Conservation (phyloP, 495 filamentous ascomycete species). For the Hypoxylon crocopeplum region DNA sequence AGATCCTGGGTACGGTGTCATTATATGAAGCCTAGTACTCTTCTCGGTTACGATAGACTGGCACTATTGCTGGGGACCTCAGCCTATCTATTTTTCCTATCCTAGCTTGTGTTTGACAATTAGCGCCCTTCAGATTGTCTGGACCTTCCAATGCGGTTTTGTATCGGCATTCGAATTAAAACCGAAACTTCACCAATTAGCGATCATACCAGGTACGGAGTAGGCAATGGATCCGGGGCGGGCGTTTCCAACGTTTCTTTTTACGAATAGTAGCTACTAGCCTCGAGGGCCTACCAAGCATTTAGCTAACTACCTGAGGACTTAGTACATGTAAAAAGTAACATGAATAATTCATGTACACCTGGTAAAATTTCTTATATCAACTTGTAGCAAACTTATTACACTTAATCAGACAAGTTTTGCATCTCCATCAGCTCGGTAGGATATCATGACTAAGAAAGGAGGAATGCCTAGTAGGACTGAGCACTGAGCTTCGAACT, state of each 20-base stretch:
- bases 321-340: not conserved
- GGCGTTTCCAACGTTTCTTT: constrained; percentile 2
- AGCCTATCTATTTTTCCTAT: no score
- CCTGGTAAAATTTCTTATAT: no score
- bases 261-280: constrained; percentile 12
- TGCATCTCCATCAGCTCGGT: no score
- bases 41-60: no score
- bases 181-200: constrained; percentile 23
- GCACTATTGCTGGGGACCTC: no score
- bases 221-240: not conserved
- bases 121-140: constrained; percentile 2
- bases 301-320: not conserved
- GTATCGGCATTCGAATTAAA: constrained; percentile 3
- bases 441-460: no score
- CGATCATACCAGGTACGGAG: not conserved
- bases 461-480: no score
- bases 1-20: no score
- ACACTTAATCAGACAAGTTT: no score
- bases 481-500: not conserved
- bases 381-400: no score
- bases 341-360: not conserved
- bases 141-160: constrained; percentile 2
- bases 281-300: not conserved
- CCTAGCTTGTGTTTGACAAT: not conserved
- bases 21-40: no score